phyloP scores from a whole-genome alignment of 352 stramenopile genomes.

The Globisporangium cystogenes region DNA sequence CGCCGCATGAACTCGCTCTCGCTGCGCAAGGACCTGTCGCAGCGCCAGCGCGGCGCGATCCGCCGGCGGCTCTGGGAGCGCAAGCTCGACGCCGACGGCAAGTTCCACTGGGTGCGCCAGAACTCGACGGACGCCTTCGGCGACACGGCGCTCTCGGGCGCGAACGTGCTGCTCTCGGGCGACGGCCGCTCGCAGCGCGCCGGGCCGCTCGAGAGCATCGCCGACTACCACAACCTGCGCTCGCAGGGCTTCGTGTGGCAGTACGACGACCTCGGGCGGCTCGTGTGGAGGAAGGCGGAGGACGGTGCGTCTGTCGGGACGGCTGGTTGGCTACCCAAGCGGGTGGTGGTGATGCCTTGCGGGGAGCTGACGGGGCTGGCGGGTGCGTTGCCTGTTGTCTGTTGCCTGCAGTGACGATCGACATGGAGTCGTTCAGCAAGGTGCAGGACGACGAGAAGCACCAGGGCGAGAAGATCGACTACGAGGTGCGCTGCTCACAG shows the following conservation, averaged over 20 bases:
- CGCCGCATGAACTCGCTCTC: constrained; percentile 63
- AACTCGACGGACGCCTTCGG: constrained; percentile 39
- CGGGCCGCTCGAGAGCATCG: constrained; percentile 31
- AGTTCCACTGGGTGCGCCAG: constrained; percentile 71
- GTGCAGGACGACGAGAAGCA: constrained; percentile 28
- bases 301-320: too few species aligned
- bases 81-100: constrained; percentile 48
- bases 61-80: constrained; percentile 60
- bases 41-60: constrained; percentile 63
- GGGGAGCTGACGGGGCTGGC: too few species aligned
- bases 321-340: too few species aligned
- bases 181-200: constrained; percentile 20
- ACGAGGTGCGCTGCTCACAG: too few species aligned
- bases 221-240: constrained; percentile 50
- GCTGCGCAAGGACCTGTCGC: constrained; percentile 51
- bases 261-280: constrained; percentile 43
- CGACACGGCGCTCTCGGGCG: constrained; percentile 11
- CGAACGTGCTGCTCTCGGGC: constrained; percentile 15
- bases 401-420: constrained; percentile 32
- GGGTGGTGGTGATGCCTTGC: too few species aligned
- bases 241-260: constrained; percentile 69
- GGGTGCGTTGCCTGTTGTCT: too few species aligned
- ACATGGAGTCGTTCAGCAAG: constrained; percentile 58
- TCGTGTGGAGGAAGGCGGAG: constrained; percentile 56
- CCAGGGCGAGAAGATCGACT: constrained; percentile 44